Evolutionary conservation across 108 stramenopile genomes (phyloP), one percentile per base, ranked within the genome.

Genomic region (Pelagomonas calceolata): DNA sequence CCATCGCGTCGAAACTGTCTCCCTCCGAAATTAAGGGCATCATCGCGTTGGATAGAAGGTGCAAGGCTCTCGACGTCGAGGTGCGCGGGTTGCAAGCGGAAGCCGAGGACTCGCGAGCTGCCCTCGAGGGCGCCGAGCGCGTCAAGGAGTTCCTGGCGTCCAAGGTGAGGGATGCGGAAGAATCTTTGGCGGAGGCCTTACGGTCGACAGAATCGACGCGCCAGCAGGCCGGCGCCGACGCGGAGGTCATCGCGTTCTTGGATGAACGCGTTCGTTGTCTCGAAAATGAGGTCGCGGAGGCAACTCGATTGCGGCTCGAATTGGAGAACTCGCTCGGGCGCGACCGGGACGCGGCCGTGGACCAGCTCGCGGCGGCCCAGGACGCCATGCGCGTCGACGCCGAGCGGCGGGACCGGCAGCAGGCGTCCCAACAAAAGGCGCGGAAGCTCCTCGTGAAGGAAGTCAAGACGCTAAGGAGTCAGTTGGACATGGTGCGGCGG

Each of bases 211-310:
- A 75, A 69, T 84, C 87, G 66, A 72, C 84, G 30, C 81, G 80
- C 60, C 84, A 86, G 65, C 88, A 89, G 70, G 81, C 87, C 65
- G 85, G 86, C 29, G 77, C 75, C 64, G 92, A 93, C 75, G 90
- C 91, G 69, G 92, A 93, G 72, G 92, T 93, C 32, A 93, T 93
- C 84, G 87, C 87, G 33, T 93, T 89, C 73, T 78, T 93, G 63
- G 92, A 93, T 77, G 84, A 81, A 29, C 85, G 82, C 18, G 90
- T 90, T 10, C 87, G 89, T 71, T 84, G 81, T 39, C 74, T 93
- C 65, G 92, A 93, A 73, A 68, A 65, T 39, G 68, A 75, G 66
- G 79, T 36, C 32, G 45, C 65, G 29, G 51, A 12, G 7, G 3
- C 29, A 1, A 4, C 7, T 17, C 3, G 0, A 26, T 26, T 1